Percentiles rank a stretch among this genome's conserved stretches.
Evolutionary conservation across 768 basidiomycete genomes (phyloP).

Genomic region (Hypholoma sublateritium): DNA sequence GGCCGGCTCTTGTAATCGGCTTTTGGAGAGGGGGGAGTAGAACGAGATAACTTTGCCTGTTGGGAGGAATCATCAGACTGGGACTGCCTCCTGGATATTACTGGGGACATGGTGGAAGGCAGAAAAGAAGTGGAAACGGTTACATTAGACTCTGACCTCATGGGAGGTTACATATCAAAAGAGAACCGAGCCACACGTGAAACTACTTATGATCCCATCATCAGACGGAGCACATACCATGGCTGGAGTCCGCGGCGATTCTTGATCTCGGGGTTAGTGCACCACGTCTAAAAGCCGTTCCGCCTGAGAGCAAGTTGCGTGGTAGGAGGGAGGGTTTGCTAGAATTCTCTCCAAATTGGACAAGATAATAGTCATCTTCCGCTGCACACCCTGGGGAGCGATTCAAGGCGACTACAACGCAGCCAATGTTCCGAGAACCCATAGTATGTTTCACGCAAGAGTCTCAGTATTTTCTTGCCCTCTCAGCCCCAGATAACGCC

Average conservation of each 20-base stretch:
- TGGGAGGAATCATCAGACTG: conserved; percentile 17
- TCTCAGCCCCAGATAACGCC: conserved; percentile 4
- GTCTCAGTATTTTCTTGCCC: not conserved
- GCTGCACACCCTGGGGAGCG: not conserved
- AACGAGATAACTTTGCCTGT: conserved; percentile 44
- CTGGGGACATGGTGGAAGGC: conserved; percentile 17
- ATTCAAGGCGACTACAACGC: not conserved
- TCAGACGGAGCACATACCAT: not conserved
- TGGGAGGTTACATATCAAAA: conserved; percentile 18
- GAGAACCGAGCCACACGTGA: conserved; percentile 15
- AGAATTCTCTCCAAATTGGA: not conserved
- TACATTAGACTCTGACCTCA: conserved; percentile 23
- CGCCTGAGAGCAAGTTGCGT: not conserved
- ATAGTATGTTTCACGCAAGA: conserved; percentile 1
- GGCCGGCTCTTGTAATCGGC: conserved; percentile 39
- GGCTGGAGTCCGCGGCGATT: not conserved
- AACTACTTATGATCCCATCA: conserved; percentile 7
- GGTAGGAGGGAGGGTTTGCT: not conserved
- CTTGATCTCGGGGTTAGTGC: not conserved
- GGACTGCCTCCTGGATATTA: conserved; percentile 21
- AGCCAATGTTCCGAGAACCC: not conserved
- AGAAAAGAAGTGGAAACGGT: conserved; percentile 17
- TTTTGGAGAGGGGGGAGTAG: conserved; percentile 52
- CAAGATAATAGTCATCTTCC: not conserved
- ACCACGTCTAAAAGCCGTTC: not conserved